Conservation (phyloP, 2,329 filamentous ascomycete species). For the Alternaria infectoria region DNA sequence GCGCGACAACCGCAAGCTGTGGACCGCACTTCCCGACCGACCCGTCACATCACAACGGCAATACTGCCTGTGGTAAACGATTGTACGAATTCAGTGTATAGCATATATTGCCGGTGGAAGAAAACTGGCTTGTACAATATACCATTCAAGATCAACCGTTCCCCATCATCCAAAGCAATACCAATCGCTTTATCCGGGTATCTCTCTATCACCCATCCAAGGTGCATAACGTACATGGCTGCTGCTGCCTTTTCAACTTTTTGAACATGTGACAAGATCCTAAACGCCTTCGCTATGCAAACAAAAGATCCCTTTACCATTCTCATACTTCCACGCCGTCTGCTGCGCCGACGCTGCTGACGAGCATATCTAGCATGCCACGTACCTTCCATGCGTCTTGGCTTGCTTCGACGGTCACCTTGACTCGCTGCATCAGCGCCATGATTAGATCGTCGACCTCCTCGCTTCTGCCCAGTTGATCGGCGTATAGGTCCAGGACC, state of each 20-base stretch:
- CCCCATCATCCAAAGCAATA: constrained; percentile 34
- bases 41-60: constrained; percentile 83
- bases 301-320: constrained; percentile 3
- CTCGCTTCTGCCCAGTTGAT: constrained; percentile 74
- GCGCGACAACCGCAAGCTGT: constrained; percentile 75
- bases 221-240: not conserved
- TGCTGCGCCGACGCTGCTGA: constrained; percentile 60
- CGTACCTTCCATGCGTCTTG: constrained; percentile 81
- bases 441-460: constrained; percentile 75
- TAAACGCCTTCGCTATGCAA: constrained; percentile 50
- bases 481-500: constrained; percentile 85
- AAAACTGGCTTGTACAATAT: constrained; percentile 22
- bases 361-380: constrained; percentile 86
- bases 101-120: constrained; percentile 1
- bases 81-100: constrained; percentile 2
- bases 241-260: not conserved
- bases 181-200: constrained; percentile 18
- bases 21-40: constrained; percentile 87
- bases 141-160: constrained; percentile 21
- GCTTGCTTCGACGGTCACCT: constrained; percentile 78
- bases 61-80: constrained; percentile 83
- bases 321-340: constrained; percentile 21
- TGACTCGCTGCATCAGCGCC: constrained; percentile 72
- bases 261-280: constrained; percentile 13
- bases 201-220: not conserved